Evolutionary conservation across 768 basidiomycete genomes (phyloP).

Genomic region (Amyloporia xantha): DNA sequence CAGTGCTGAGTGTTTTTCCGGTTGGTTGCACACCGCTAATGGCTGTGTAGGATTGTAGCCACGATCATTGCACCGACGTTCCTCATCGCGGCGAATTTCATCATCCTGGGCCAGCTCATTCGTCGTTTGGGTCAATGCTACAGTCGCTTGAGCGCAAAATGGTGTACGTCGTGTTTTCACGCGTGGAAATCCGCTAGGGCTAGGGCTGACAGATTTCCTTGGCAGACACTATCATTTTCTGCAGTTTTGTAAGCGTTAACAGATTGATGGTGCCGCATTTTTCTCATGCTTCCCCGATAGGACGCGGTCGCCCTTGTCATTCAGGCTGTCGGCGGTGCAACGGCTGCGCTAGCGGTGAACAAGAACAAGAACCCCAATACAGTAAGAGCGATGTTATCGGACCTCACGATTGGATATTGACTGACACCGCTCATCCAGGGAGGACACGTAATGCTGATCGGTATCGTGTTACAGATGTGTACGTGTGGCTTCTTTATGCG

Average conservation of each 20-base stretch:
- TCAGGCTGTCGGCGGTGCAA: constrained; percentile 60
- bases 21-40: constrained; percentile 21
- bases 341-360: constrained; percentile 29
- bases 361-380: constrained; percentile 18
- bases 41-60: constrained; percentile 29
- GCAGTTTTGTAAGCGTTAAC: constrained; percentile 24
- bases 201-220: not conserved
- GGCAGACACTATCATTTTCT: constrained; percentile 38
- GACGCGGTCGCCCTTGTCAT: constrained; percentile 55
- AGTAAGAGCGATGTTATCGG: not conserved
- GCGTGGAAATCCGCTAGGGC: constrained; percentile 34
- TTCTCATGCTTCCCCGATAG: constrained; percentile 6
- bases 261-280: not conserved
- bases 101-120: constrained; percentile 47
- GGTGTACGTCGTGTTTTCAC: constrained; percentile 34
- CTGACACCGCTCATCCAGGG: constrained; percentile 24
- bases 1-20: constrained; percentile 1
- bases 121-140: constrained; percentile 36
- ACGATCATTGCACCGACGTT: constrained; percentile 54
- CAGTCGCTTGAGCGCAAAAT: constrained; percentile 37
- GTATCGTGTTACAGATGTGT: constrained; percentile 56
- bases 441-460: constrained; percentile 51
- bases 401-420: not conserved
- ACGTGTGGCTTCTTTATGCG: constrained; percentile 11
- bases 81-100: constrained; percentile 54